phyloP scores from a whole-genome alignment of 2,329 filamentous ascomycete genomes.

The Fusarium fracticaudum region DNA sequence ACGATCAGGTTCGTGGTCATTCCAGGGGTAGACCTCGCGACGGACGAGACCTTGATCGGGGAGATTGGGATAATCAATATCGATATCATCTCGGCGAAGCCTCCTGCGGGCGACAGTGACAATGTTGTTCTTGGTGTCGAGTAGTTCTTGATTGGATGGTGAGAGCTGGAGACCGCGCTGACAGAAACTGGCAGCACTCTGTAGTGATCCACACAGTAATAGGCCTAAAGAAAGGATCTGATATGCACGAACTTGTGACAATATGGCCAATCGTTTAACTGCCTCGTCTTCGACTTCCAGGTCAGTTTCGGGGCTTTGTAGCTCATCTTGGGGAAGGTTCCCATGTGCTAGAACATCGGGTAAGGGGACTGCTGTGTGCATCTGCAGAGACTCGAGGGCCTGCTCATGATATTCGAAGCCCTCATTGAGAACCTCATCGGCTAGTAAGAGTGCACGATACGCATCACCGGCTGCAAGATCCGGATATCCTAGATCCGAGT shows the following conservation, averaged over 20 bases:
- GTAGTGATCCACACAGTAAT: slow-evolving; percentile 73
- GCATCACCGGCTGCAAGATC: slow-evolving; percentile 91
- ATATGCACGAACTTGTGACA: slow-evolving; percentile 66
- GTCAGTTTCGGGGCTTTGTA: slow-evolving; percentile 46
- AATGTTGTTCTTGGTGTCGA: slow-evolving; percentile 64
- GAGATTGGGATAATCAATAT: slow-evolving; percentile 59
- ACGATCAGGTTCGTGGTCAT: slow-evolving; percentile 73
- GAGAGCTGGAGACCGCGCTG: slow-evolving; percentile 66
- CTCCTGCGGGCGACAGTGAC: slow-evolving; percentile 60
- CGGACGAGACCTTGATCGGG: slow-evolving; percentile 77
- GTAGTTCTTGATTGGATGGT: slow-evolving; percentile 65
- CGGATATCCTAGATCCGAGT: slow-evolving; percentile 82
- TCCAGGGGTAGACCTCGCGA: slow-evolving; percentile 77
- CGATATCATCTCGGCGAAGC: slow-evolving; percentile 57
- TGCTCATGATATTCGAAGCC: slow-evolving; percentile 84
- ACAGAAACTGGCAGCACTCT: slow-evolving; percentile 73
- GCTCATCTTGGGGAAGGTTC: slow-evolving; percentile 50
- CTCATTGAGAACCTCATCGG: slow-evolving; percentile 82
- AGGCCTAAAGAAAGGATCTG: slow-evolving; percentile 67
- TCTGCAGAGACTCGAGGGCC: slow-evolving; percentile 63
- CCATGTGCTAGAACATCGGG: slow-evolving; percentile 60
- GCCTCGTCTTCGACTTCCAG: slow-evolving; percentile 48
- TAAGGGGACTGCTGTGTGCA: slow-evolving; percentile 46
- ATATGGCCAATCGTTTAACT: slow-evolving; percentile 54
- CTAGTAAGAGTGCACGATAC: slow-evolving; percentile 87